Evolutionary conservation across 2,329 filamentous ascomycete species (phyloP).

Genomic region (Neofusicoccum laricinum): DNA sequence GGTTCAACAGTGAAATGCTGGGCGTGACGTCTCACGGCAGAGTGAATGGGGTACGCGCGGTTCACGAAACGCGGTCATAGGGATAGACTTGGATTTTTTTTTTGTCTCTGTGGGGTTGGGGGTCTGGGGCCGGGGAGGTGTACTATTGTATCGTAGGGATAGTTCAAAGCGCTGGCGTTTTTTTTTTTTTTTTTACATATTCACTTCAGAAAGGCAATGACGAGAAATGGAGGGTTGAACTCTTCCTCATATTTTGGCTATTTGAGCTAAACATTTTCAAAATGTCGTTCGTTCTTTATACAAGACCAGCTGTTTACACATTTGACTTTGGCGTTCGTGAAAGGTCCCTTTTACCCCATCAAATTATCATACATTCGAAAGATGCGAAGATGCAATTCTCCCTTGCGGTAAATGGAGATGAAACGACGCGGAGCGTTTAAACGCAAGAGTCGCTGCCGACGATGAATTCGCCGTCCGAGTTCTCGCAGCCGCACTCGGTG

Average conservation of each 20-base stretch:
- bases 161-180: not conserved
- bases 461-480: constrained; percentile 2
- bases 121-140: not conserved
- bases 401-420: too few relatives aligned
- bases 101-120: not conserved
- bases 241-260: not conserved
- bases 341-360: not conserved
- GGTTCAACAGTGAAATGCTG: too few relatives aligned
- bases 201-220: not conserved
- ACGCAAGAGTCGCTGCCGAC: not conserved
- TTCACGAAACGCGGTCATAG: not conserved
- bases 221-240: not conserved
- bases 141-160: not conserved
- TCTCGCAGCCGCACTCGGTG: constrained; percentile 7
- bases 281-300: not conserved
- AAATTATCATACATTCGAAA: not conserved
- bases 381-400: not conserved
- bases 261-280: not conserved
- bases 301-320: not conserved
- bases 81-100: not conserved
- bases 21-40: too few relatives aligned
- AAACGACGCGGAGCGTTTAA: not conserved
- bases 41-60: not conserved
- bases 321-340: not conserved
- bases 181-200: not conserved